Base-by-base conservation (phyloP, 2,329 filamentous ascomycete species). In the Fusarium goolgardi region DNA sequence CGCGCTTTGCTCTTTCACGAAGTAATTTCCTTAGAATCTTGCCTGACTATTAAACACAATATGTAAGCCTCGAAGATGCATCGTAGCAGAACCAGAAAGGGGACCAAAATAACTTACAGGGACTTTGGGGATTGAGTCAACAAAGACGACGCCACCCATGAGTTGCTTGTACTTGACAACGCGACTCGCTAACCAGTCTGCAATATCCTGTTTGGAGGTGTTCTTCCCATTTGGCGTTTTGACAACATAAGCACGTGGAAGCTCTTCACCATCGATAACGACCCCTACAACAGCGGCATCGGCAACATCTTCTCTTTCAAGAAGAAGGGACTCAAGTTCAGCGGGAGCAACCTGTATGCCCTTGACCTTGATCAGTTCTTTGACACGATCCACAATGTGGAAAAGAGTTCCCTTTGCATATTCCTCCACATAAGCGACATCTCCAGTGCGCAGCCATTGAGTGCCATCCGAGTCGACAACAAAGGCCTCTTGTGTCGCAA, bases 371-470 rank as follows among this genome's bases (percentile, higher is more conserved):
- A 88, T 88, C 56, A 88, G 80, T 76, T 88, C 86, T 84, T 95
- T 80, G 54, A 88, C 87, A 39, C 92, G 86, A 77, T 95, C 92
- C 32, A 94, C 90, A 59, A 97, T 91, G 77, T 87, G 86, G 69
- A 84, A 81, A 50, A 81, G 76, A 1, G 77, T 81, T 16, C 85
- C 84, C 0, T 79, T 73, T 61, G 84, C 82, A 70, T 88, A 86
- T 31, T 83, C 83, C 53, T 89, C 82, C 64, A 92, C 84, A 71
- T 87, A 90, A 18, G 87, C 90, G 50, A 94, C 85, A 69, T 94
- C 92, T 4, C 92, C 92, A 1, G 91, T 94, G 74, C 87, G 88
- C 63, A 94, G 78, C 91, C 92, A 94, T 20, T 88, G 79, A 31
- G 80, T 83, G 45, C 83, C 84, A 60, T 83, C 79, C 3, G 75